Conservation (phyloP, 345 rosid species). For the Capsella bursapastoris region DNA sequence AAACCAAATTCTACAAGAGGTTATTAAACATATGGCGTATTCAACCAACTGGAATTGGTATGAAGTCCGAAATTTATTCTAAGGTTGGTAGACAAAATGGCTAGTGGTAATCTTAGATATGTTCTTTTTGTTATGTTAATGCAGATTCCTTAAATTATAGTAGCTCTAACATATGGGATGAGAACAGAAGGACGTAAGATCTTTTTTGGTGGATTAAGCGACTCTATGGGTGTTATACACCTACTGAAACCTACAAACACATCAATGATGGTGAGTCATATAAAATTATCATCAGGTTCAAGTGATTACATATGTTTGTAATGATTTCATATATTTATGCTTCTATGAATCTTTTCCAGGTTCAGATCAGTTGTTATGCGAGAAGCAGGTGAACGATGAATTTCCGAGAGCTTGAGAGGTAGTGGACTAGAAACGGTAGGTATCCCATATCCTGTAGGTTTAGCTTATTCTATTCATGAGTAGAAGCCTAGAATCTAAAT, state of each 20-base stretch:
- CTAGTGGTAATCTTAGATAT: conserved; percentile 34
- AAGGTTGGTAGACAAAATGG: conserved; percentile 64
- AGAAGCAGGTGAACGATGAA: conserved; percentile 88
- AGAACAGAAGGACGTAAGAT: conserved; percentile 98
- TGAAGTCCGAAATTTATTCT: too few species aligned
- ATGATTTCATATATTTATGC: conserved; percentile 17
- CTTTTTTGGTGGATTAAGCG: conserved; percentile 90
- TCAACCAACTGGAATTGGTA: too few species aligned
- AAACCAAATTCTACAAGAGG: too few species aligned
- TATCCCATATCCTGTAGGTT: neutral
- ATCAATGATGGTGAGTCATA: conserved; percentile 71
- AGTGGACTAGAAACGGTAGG: conserved; percentile 75
- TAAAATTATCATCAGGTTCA: conserved; percentile 15
- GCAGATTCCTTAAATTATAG: conserved; percentile 79
- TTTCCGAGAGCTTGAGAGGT: conserved; percentile 78
- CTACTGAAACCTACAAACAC: conserved; percentile 74
- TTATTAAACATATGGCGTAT: too few species aligned
- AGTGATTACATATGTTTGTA: conserved; percentile 7
- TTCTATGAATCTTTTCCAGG: conserved; percentile 52
- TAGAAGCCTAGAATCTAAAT: conserved; percentile 30
- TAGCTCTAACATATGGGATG: conserved; percentile 73
- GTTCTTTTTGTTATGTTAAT: conserved; percentile 38
- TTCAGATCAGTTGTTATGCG: conserved; percentile 93
- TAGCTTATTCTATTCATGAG: conserved; percentile 11
- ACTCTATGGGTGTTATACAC: conserved; percentile 80